Evolutionary conservation across 106 monocot species (phyloP), one percentile per base, ranked within the genome.

Genomic region (Dendrobium nobile): DNA sequence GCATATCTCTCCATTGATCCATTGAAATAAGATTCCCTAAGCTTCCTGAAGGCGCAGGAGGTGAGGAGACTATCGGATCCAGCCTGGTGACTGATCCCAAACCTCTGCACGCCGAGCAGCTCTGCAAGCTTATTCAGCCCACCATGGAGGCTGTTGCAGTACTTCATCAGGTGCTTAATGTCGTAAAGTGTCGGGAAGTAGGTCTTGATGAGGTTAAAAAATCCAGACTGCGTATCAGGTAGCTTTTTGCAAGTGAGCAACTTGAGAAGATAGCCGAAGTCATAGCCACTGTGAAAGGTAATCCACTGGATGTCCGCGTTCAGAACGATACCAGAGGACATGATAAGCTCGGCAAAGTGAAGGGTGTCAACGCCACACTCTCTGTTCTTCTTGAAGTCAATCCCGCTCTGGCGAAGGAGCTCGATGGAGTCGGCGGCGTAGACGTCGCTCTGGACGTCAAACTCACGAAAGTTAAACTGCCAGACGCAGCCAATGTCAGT

Each of bases 221-320:
- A 90, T 1, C 80, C 89, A 20, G 54, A 47, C 54, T 84, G 87
- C 13, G 79, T 85, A 0, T 87, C 85, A 16, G 89, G 89, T 8
- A 90, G 55, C 44, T 74, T 80, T 67, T 79, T 78, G 61, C 80
- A 79, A 15, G 82, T 90, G 44, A 90, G 79, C 24, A 87, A 54
- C 80, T 87, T 90, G 16, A 90, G 70, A 3, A 88, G 74, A 64
- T 88, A 88, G 45, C 88, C 88, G 68, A 88, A 88, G 72, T 88
- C 88, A 79, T 88, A 90, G 0, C 89, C 89, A 19, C 79, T 77
- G 79, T 90, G 89, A 78, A 90, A 90, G 42, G 89, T 87, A 27
- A 90, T 81, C 89, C 89, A 90, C 26, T 80, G 87, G 41, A 90
- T 78, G 7, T 67, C 68, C 56, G 85, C 87, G 67, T 87, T 90